Evolutionary conservation across 1,139 yeast species (phyloP).

Genomic region (Nakaseomyces delphensis): DNA sequence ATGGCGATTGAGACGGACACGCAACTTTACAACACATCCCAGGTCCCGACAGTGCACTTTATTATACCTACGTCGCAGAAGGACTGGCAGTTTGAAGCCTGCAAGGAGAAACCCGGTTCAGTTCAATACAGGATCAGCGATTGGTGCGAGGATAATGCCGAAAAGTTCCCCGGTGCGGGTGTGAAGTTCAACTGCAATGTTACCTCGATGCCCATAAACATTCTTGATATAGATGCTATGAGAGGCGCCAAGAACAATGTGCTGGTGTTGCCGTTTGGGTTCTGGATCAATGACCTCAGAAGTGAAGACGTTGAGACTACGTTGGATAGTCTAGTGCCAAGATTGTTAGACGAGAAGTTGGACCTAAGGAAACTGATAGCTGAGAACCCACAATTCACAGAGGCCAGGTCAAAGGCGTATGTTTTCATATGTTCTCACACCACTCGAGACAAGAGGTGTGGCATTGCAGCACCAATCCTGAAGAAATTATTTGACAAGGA

Average conservation of each 20-base stretch:
- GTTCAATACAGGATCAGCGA: slow-evolving; percentile 42
- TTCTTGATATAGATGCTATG: slow-evolving; percentile 37
- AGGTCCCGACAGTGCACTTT: slow-evolving; percentile 60
- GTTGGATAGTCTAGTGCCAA: slow-evolving; percentile 41
- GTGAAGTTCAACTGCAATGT: slow-evolving; percentile 44
- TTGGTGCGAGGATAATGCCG: slow-evolving; percentile 37
- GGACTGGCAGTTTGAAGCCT: slow-evolving; percentile 80
- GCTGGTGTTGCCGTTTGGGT: slow-evolving; percentile 66
- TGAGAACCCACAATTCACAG: slow-evolving; percentile 28
- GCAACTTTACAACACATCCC: slow-evolving; percentile 63
- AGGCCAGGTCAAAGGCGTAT: slow-evolving; percentile 44
- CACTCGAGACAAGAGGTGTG: slow-evolving; percentile 89
- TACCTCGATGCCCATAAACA: slow-evolving; percentile 41
- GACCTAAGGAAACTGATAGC: slow-evolving; percentile 14
- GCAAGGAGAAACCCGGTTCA: slow-evolving; percentile 41
- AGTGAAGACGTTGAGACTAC: slow-evolving; percentile 39
- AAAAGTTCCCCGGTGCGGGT: slow-evolving; percentile 6
- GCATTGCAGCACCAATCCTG: slow-evolving; percentile 89
- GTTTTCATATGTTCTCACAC: slow-evolving; percentile 79
- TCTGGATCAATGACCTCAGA: slow-evolving; percentile 54
- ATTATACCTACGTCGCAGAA: slow-evolving; percentile 73
- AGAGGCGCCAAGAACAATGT: slow-evolving; percentile 45
- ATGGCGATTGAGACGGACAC: slow-evolving; percentile 44
- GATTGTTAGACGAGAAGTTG: slow-evolving; percentile 30
- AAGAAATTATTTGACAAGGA: slow-evolving; percentile 69